A percentile compares a stretch with the other conserved stretches of the same genome.
Conservation (phyloP, 2,329 filamentous ascomycete genomes). For the Parascedosporium putredinis region DNA sequence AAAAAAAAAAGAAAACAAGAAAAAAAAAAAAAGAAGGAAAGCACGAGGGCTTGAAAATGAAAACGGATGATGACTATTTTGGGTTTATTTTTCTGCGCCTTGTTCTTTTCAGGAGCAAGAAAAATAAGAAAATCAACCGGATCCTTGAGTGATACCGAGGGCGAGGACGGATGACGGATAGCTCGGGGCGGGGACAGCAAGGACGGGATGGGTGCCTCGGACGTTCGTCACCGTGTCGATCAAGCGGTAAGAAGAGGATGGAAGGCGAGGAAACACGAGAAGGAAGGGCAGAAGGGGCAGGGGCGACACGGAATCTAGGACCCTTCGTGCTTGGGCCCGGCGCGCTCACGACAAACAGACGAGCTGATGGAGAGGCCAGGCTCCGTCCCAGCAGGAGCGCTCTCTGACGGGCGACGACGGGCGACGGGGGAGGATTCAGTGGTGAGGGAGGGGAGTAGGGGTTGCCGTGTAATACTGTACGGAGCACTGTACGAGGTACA, state of each 20-base stretch:
- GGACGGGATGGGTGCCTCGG: neutral
- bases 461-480: neutral
- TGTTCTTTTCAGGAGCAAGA: too few species aligned
- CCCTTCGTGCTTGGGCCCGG: neutral
- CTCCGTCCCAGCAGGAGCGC: too few species aligned
- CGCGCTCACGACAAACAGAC: neutral
- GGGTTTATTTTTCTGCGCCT: too few species aligned
- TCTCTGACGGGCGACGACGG: neutral
- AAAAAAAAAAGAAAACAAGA: neutral
- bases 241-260: neutral
- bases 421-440: neutral
- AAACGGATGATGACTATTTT: too few species aligned
- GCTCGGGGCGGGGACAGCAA: neutral
- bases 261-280: neutral
- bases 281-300: neutral
- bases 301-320: neutral
- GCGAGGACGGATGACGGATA: neutral
- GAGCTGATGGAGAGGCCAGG: too few species aligned
- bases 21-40: neutral
- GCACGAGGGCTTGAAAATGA: neutral
- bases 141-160: neutral
- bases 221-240: conserved; percentile 2
- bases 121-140: too few species aligned
- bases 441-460: neutral
- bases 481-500: neutral